Percentiles rank a stretch among this genome's conserved stretches.
phyloP scores from a whole-genome alignment of 2,329 filamentous ascomycete genomes.

The Exophiala mesophila region DNA sequence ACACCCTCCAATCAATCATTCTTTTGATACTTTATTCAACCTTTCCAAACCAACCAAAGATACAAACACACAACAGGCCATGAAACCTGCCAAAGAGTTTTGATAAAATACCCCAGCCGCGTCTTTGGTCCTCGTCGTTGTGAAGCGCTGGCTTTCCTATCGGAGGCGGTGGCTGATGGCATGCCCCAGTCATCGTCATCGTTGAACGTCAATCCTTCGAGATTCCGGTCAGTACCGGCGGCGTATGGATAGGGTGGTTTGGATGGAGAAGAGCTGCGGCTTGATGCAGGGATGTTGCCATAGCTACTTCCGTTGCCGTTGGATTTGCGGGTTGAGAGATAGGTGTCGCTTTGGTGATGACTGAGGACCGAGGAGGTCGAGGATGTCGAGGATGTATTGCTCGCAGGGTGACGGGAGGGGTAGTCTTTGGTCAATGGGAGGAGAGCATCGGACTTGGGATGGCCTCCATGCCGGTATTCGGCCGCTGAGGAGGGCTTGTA shows the following conservation, averaged over 20 bases:
- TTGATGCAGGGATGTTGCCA: constrained; percentile 33
- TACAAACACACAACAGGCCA: constrained; percentile 63
- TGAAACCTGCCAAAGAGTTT: constrained; percentile 57
- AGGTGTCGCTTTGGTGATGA: not conserved
- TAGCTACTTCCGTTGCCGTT: constrained; percentile 22
- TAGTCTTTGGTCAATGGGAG: constrained; percentile 32
- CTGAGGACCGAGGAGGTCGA: constrained; percentile 9
- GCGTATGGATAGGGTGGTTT: constrained; percentile 48
- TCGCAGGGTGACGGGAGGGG: constrained; percentile 26
- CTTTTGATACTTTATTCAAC: constrained; percentile 42
- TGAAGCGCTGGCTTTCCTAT: not conserved
- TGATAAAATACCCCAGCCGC: constrained; percentile 57
- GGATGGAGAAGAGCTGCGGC: constrained; percentile 50
- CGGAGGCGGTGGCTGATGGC: not conserved
- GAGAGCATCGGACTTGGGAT: constrained; percentile 26
- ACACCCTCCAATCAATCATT: too few species aligned
- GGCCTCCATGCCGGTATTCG: constrained; percentile 30
- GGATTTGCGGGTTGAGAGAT: constrained; percentile 12
- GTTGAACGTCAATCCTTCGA: constrained; percentile 7
- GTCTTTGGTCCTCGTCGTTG: constrained; percentile 36
- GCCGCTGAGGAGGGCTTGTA: constrained; percentile 23
- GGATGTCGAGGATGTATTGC: constrained; percentile 21
- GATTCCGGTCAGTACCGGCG: constrained; percentile 32
- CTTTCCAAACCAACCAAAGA: constrained; percentile 61
- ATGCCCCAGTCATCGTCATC: constrained; percentile 22